These are phyloP conservation scores for Penicillium sp. DNA, from an alignment of 2,329 filamentous ascomycete species.

Conservation along the genomic window DNA sequence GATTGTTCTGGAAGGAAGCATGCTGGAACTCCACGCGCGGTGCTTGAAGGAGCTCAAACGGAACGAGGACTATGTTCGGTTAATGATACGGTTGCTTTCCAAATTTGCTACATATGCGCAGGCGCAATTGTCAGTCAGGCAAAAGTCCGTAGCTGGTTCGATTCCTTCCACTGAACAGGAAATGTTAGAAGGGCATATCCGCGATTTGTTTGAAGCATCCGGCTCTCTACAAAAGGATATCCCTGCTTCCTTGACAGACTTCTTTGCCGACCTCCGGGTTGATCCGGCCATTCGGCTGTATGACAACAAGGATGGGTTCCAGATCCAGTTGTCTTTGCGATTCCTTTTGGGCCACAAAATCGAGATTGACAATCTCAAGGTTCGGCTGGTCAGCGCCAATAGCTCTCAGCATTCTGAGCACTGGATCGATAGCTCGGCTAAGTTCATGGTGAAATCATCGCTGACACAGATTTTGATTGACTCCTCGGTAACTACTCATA, in stretches of 20 bases:
- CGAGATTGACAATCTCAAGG: conserved; percentile 61
- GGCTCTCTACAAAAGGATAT: conserved; percentile 58
- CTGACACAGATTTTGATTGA: conserved; percentile 52
- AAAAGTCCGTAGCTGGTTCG: conserved; percentile 33
- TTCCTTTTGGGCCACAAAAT: conserved; percentile 72
- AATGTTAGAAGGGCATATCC: conserved; percentile 35
- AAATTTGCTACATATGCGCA: conserved; percentile 38
- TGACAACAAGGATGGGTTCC: conserved; percentile 71
- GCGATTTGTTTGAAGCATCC: conserved; percentile 50
- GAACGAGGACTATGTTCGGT: conserved; percentile 74
- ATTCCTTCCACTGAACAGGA: conserved; percentile 30
- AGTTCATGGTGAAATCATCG: conserved; percentile 55
- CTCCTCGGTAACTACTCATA: conserved; percentile 39
- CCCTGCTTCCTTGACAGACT: conserved; percentile 65
- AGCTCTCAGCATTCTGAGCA: conserved; percentile 60
- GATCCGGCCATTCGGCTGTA: conserved; percentile 68
- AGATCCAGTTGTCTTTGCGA: conserved; percentile 63
- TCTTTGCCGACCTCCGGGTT: conserved; percentile 69
- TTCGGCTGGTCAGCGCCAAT: conserved; percentile 59
- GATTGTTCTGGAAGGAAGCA: conserved; percentile 74
- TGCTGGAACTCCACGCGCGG: conserved; percentile 79
- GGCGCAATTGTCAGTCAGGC: conserved; percentile 29
- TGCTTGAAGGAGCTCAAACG: conserved; percentile 76
- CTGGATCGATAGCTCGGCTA: conserved; percentile 55
- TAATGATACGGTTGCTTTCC: conserved; percentile 65